Base-by-base conservation (phyloP, 106 monocot genomes). In the Allium cepa region DNA sequence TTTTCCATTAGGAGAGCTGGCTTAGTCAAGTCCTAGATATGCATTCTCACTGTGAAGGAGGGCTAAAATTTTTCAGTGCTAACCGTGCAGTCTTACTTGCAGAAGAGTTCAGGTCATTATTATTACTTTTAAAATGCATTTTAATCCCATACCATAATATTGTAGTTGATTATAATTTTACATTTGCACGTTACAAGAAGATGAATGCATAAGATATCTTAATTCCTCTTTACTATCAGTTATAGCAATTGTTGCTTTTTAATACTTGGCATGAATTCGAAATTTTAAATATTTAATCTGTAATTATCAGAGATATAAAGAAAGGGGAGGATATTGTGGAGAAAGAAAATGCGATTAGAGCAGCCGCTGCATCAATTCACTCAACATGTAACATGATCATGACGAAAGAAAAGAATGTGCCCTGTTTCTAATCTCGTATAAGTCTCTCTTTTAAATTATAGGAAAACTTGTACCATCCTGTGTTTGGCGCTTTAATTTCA, bases 341-440 rank as follows among this genome's bases (percentile, higher is more conserved):
- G 52, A 71, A 49, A 46, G 86, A 84, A 63, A 69, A 61, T 62
- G 86, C 84, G 17, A 79, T 93, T 26, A 74, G 74, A 53, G 89
- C 93, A 60, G 88, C 93, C 48, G 93, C 93, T 17, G 93, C 93
- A 57, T 93, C 93, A 48, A 79, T 93, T 55, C 89, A 93, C 66
- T 93, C 93, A 10, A 86, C 89, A 49, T 79, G 89, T 72, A 86
- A 73, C 73, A 64, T 93, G 62, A 76, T 84, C 68, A 79, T 81
- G 79, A 81, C 77, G 14, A 70, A 65, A 56, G 76, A 83, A 63
- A 86, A 55, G 36, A 5, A 92, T 47, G 59, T 79, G 56, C 66
- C 88, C 17, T 85, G 78, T 55, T 83, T 72, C 69, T 85, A 63
- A 85, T 13, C 13, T 65, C n/a, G 22, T 8, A 12, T 8, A 27